Evolutionary conservation across 2,329 filamentous ascomycete genomes (phyloP), one percentile per base, ranked within the genome.

Genomic region (Xylaria sp.): DNA sequence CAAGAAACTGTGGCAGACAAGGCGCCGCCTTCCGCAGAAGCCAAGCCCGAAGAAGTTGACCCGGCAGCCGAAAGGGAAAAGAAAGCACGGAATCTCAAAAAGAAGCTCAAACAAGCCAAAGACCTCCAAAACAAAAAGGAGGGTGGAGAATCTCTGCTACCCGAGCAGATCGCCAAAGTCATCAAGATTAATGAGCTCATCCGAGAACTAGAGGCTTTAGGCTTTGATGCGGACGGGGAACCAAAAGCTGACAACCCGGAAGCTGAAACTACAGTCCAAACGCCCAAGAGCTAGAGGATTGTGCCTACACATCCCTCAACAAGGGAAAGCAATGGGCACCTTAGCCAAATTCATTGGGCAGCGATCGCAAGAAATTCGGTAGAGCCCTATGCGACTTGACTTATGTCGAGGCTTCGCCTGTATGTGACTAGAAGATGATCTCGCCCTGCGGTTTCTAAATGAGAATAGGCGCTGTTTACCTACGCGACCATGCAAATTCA

Each of bases 101-200:
- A 99, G 83, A 99, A 98, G 79, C 81, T 99, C 63, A 91, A 94
- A 72, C 95, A 99, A 76, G 94, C 95, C 3, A 90, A 89, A 70
- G 95, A 98, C 2, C 83, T 99, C 57, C 90, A 92, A 75, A 89
- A 89, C 72, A 97, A 97, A 83, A 96, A 96, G 77, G 92, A 96
- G 23, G 89, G 88, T 59, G 95, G 95, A 19, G 90, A 92, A 74
- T 84, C 87, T 4, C 79, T 99, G 64, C 82, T 98, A 25, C 94
- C 94, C 0, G 95, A 99, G 79, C 95, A 99, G 79, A 90, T 98
- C 67, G 93, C 94, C 70, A 99, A 99, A 80, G 92, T 99, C 58
- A 96, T 97, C 76, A 96, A 95, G 78, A 97, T 99, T 75, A 92
- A 92, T 66, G 95, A 99, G 80, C 84, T 99, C 53, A 89, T 97